Conservation (phyloP, 164 flowering plant species). For the Vitis vinifera region ASM3070453v1 NC_081820.1:26674501-26675000, state of each 20-base stretch:
- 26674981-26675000: conserved; percentile 21
- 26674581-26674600: no score
- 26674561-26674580: no score
- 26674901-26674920: conserved; percentile 23
- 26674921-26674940: conserved; percentile 38
- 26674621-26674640: no score
- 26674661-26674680: no score
- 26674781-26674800: conserved; percentile 70
- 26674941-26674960: conserved; percentile 22
- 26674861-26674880: conserved; percentile 79
- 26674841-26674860: conserved; percentile 75
- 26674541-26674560: no score
- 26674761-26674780: conserved; percentile 64
- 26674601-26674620: no score
- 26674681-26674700: no score
- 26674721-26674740: no score
- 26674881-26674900: conserved; percentile 33
- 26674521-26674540: background rate
- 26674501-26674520: background rate
- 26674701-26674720: no score
- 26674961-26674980: conserved; percentile 32
- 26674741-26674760: conserved; percentile 59
- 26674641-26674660: no score
- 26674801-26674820: conserved; percentile 90
- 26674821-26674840: conserved; percentile 77